phyloP scores from a whole-genome alignment of 2,329 filamentous ascomycete genomes.

The Knoxdaviesia capensis region DNA sequence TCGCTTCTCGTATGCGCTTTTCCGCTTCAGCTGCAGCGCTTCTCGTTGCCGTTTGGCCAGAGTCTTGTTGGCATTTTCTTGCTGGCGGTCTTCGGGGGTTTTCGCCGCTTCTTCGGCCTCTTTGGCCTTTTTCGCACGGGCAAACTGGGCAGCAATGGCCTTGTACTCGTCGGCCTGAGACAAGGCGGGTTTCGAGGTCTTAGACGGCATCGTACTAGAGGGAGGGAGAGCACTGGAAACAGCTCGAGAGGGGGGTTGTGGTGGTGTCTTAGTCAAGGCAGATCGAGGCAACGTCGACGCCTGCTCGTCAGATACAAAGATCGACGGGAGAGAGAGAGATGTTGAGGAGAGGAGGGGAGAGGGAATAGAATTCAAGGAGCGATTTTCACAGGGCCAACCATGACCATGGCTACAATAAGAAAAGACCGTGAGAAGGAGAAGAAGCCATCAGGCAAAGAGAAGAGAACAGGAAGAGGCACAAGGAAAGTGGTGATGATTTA shows the following conservation, averaged over 20 bases:
- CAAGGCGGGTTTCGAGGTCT: neutral
- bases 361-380: neutral
- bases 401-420: neutral
- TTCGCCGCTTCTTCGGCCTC: slow-evolving; percentile 18
- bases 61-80: slow-evolving; percentile 1
- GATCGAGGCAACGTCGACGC: too few relatives aligned
- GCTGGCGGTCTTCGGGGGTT: neutral
- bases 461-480: neutral
- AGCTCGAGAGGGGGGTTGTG: neutral
- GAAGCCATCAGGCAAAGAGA: neutral
- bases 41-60: slow-evolving; percentile 1
- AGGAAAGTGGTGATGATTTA: neutral
- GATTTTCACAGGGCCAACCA: too few relatives aligned
- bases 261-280: too few relatives aligned
- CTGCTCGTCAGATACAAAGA: too few relatives aligned
- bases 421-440: neutral
- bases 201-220: neutral
- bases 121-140: slow-evolving; percentile 28
- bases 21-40: slow-evolving; percentile 1
- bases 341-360: neutral
- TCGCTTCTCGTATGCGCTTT: slow-evolving; percentile 22
- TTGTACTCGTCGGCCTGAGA: slow-evolving; percentile 22
- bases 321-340: neutral
- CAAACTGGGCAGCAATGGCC: slow-evolving; percentile 31
- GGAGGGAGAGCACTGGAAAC: neutral